phyloP scores from a whole-genome alignment of 164 flowering plant genomes.

The Nymphaea colorata region DNA sequence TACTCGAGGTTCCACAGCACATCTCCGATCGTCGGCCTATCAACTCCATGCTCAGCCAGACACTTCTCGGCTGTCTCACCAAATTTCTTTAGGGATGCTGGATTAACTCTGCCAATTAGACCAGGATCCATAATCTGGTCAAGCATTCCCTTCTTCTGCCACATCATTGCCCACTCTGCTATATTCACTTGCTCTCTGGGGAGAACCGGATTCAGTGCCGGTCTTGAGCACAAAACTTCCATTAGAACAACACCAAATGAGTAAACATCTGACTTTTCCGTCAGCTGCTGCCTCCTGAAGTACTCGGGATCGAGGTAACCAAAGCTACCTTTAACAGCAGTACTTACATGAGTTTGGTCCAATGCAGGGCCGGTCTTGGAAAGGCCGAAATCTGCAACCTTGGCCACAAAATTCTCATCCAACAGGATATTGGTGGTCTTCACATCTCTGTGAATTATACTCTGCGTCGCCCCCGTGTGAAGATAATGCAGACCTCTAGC shows the following conservation, averaged over 20 bases:
- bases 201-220: conserved; percentile 80
- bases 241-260: conserved; percentile 90
- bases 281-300: conserved; percentile 84
- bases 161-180: conserved; percentile 91
- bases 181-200: conserved; percentile 91
- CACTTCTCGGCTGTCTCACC: conserved; percentile 95
- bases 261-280: conserved; percentile 91
- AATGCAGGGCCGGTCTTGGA: conserved; percentile 83
- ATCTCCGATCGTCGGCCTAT: conserved; percentile 93
- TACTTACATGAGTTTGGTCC: conserved; percentile 94
- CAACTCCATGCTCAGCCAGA: conserved; percentile 76
- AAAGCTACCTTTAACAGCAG: conserved; percentile 92
- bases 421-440: conserved; percentile 87
- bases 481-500: conserved; percentile 94
- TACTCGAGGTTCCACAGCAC: conserved; percentile 91
- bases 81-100: conserved; percentile 74
- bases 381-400: conserved; percentile 95
- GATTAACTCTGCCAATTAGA: conserved; percentile 59
- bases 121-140: conserved; percentile 76
- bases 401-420: conserved; percentile 83
- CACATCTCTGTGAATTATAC: conserved; percentile 89
- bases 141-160: conserved; percentile 92
- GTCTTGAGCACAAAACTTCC: conserved; percentile 89
- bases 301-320: conserved; percentile 96
- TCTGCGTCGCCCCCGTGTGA: conserved; percentile 86